phyloP scores from a whole-genome alignment of 129 eudicot species.

The Flaveria trinervia region DNA sequence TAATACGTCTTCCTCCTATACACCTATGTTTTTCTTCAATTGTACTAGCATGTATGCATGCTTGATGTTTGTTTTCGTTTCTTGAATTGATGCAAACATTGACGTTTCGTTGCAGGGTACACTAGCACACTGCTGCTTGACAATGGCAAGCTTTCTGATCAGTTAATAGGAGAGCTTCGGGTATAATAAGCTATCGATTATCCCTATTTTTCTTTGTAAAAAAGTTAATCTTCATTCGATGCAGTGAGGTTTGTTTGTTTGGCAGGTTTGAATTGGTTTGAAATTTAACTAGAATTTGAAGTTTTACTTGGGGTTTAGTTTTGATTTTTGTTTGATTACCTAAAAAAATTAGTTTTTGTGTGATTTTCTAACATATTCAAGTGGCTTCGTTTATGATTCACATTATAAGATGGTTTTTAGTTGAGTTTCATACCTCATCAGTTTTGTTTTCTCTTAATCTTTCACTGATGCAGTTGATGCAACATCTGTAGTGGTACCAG shows the following conservation, averaged over 20 bases:
- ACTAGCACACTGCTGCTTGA: conserved; percentile 56
- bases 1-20: neutral
- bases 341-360: neutral
- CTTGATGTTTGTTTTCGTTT: too few species aligned
- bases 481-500: conserved; percentile 63
- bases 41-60: neutral
- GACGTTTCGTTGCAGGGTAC: conserved; percentile 48
- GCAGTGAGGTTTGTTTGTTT: conserved; percentile 10
- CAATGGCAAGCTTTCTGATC: conserved; percentile 77
- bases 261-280: too few species aligned
- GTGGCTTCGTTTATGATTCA: neutral
- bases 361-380: neutral
- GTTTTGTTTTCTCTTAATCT: neutral
- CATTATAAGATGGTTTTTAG: conserved; percentile 4
- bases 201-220: neutral
- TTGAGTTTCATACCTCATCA: neutral
- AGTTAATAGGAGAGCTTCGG: conserved; percentile 60
- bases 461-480: conserved; percentile 33
- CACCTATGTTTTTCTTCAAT: too few species aligned
- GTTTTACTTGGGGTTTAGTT: neutral
- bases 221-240: neutral
- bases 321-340: too few species aligned
- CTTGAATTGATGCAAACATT: neutral
- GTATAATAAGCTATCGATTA: conserved; percentile 33
- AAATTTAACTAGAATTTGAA: neutral